Evolutionary conservation across 2,329 filamentous ascomycete species (phyloP).

Genomic region (Chaetomium sp.): DNA sequence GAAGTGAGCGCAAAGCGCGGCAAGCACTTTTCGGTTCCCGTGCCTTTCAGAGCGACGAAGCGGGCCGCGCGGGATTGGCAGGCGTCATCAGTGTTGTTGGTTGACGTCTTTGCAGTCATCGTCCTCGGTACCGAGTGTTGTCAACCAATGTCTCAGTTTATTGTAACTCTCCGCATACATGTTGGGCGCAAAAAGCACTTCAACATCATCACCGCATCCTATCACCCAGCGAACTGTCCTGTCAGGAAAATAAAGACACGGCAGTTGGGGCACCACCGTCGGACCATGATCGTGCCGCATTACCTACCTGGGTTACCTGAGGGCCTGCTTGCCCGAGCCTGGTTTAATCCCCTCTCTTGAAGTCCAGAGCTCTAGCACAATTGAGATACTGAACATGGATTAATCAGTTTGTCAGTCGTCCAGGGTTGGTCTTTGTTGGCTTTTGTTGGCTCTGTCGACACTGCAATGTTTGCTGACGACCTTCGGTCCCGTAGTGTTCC

Average conservation of each 20-base stretch:
- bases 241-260: not conserved
- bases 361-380: not conserved
- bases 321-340: not conserved
- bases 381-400: not conserved
- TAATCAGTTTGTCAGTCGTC: not conserved
- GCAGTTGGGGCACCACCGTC: not conserved
- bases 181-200: not conserved
- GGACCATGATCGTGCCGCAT: not conserved
- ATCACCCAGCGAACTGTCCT: not conserved
- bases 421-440: not conserved
- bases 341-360: not conserved
- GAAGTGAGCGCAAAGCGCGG: not conserved
- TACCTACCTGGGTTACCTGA: not conserved
- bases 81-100: not conserved
- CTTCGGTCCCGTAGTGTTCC: not conserved
- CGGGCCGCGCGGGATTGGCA: not conserved
- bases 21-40: not conserved
- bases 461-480: not conserved
- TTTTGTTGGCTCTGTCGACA: not conserved
- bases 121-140: not conserved
- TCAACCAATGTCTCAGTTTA: not conserved
- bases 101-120: not conserved
- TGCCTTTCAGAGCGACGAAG: not conserved
- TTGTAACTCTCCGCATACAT: not conserved
- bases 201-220: not conserved